A percentile compares a stretch with the other conserved stretches of the same genome.
Conservation (phyloP, 768 basidiomycete genomes). For the Mycena galericulata region DNA sequence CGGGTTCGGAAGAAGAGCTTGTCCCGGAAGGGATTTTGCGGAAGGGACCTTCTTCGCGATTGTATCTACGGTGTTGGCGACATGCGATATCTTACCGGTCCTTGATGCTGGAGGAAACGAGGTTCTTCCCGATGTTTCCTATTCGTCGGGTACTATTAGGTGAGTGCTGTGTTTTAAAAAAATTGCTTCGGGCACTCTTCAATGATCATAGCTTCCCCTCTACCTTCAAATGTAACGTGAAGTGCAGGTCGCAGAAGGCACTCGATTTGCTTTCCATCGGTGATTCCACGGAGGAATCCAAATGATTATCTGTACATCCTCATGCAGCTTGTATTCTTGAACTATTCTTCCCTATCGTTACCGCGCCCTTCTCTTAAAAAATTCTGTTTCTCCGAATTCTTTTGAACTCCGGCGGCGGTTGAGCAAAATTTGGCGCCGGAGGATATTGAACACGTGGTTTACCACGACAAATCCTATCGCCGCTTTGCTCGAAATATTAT, state of each 20-base stretch:
- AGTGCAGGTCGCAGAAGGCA: not conserved
- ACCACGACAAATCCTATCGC: too few species aligned
- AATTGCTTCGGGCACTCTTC: not conserved
- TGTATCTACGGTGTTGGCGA: constrained; percentile 17
- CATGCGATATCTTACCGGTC: constrained; percentile 11
- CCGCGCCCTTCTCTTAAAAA: too few species aligned
- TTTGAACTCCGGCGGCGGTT: too few species aligned
- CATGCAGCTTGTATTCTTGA: too few species aligned
- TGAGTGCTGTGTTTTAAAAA: not conserved
- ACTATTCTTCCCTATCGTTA: too few species aligned
- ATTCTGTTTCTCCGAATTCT: too few species aligned
- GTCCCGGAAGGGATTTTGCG: constrained; percentile 29
- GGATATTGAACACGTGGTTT: too few species aligned
- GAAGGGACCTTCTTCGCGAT: constrained; percentile 22
- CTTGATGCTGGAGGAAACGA: constrained; percentile 15
- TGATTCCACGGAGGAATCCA: not conserved
- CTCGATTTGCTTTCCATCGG: not conserved
- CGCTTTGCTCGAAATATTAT: too few species aligned
- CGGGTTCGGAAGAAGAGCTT: constrained; percentile 35
- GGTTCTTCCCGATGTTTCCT: not conserved
- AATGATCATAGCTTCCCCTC: constrained; percentile 5
- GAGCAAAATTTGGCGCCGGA: too few species aligned
- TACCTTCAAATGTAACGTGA: not conserved
- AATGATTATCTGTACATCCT: not conserved
- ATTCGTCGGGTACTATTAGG: constrained; percentile 6